Percentiles rank a stretch among this genome's conserved stretches.
These are phyloP conservation scores for Neofusicoccum sp. DNA, from an alignment of 2,329 filamentous ascomycete genomes.

Conservation along the genomic window DNA sequence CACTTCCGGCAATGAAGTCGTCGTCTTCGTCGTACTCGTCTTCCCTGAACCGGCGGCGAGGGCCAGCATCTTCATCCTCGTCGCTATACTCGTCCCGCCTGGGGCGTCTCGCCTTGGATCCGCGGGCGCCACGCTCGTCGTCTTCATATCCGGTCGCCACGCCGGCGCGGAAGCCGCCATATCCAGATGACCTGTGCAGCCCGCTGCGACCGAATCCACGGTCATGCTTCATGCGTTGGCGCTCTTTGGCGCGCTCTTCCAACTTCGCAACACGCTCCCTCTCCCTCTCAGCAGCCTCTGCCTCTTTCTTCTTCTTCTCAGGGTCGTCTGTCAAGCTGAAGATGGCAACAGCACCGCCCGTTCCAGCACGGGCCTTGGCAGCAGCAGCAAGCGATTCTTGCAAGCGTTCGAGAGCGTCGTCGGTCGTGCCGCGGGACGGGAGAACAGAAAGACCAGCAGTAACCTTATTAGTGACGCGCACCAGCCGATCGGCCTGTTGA, in stretches of 20 bases:
- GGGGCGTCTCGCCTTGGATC: slow-evolving; percentile 37
- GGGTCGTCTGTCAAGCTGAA: slow-evolving; percentile 71
- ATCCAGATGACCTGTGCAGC: slow-evolving; percentile 48
- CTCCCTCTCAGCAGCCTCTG: slow-evolving; percentile 73
- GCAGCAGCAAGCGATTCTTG: slow-evolving; percentile 66
- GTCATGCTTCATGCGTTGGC: slow-evolving; percentile 62
- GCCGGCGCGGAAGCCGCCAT: slow-evolving; percentile 52
- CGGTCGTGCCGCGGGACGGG: slow-evolving; percentile 65
- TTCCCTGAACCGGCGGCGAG: slow-evolving; percentile 57
- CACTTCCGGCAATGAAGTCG: slow-evolving; percentile 73
- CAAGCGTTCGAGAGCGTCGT: slow-evolving; percentile 68
- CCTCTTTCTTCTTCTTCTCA: slow-evolving; percentile 70
- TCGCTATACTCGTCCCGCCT: slow-evolving; percentile 58
- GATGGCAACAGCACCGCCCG: slow-evolving; percentile 60
- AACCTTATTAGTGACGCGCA: slow-evolving; percentile 73
- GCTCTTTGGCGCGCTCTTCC: slow-evolving; percentile 35
- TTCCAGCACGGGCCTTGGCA: slow-evolving; percentile 51
- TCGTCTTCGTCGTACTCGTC: slow-evolving; percentile 80
- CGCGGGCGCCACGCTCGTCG: slow-evolving; percentile 46
- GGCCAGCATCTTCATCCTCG: slow-evolving; percentile 72
- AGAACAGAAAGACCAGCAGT: slow-evolving; percentile 69
- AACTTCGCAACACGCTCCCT: slow-evolving; percentile 55
- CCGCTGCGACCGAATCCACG: slow-evolving; percentile 47
- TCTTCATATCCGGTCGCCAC: slow-evolving; percentile 63
- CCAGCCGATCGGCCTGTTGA: slow-evolving; percentile 63